Conservation (phyloP, 1,139 yeast species). For the Spathaspora sp. region DNA sequence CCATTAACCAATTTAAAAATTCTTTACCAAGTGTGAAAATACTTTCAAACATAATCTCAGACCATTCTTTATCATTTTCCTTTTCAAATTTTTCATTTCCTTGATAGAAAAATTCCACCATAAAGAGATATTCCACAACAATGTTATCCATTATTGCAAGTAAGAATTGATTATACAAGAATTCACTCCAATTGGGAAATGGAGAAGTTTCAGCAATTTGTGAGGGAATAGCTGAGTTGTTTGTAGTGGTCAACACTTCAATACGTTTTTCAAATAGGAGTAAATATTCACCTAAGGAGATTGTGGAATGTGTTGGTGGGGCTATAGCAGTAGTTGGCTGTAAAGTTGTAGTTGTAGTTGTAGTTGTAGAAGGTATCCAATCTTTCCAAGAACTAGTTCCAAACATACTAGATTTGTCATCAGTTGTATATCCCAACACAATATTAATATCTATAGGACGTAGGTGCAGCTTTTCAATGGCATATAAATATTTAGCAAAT, state of each 20-base stretch:
- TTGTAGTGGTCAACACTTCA: slow-evolving; percentile 37
- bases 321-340: slow-evolving; percentile 4
- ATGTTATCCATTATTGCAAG: slow-evolving; percentile 76
- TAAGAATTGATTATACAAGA: slow-evolving; percentile 70
- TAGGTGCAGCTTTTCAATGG: slow-evolving; percentile 63
- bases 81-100: slow-evolving; percentile 39
- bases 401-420: slow-evolving; percentile 26
- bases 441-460: slow-evolving; percentile 52
- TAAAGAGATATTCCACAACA: slow-evolving; percentile 72
- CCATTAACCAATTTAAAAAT: slow-evolving; percentile 38
- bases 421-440: slow-evolving; percentile 45
- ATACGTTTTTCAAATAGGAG: slow-evolving; percentile 57
- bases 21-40: slow-evolving; percentile 44
- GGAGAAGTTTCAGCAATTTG: slow-evolving; percentile 83
- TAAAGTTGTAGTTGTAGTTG: neutral
- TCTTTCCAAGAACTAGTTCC: slow-evolving; percentile 25
- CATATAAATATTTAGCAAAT: slow-evolving; percentile 75
- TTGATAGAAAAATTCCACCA: slow-evolving; percentile 67
- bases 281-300: slow-evolving; percentile 46
- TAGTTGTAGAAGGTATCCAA: slow-evolving; percentile 20
- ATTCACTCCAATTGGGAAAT: slow-evolving; percentile 66
- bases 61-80: slow-evolving; percentile 46
- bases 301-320: slow-evolving; percentile 8
- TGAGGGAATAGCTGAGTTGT: slow-evolving; percentile 66
- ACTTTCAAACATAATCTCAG: slow-evolving; percentile 53